Evolutionary conservation across 768 basidiomycete species (phyloP).

Genomic region (Suillus clintonianus): DNA sequence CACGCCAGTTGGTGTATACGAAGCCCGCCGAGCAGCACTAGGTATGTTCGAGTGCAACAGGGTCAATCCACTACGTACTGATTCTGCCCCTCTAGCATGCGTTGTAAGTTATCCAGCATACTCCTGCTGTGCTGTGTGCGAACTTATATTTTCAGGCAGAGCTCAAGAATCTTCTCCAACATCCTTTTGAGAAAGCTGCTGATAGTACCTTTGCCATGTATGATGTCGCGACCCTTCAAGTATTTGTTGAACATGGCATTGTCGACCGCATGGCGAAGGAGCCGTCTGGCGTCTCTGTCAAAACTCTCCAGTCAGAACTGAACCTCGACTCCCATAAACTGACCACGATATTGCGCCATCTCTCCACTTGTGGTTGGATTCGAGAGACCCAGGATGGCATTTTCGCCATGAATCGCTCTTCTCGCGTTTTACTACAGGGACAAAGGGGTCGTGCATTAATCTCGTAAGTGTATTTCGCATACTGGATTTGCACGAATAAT

Average conservation of each 20-base stretch:
- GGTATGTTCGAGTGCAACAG: background rate
- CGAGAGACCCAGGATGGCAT: constrained; percentile 17
- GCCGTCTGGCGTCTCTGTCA: constrained; percentile 14
- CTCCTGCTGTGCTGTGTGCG: background rate
- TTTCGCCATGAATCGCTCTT: constrained; percentile 19
- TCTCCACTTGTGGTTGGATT: constrained; percentile 19
- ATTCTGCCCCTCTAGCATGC: background rate
- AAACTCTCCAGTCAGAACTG: constrained; percentile 13
- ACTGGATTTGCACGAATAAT: background rate
- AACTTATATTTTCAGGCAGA: background rate
- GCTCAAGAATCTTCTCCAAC: constrained; percentile 5
- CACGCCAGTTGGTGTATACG: background rate
- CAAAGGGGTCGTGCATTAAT: constrained; percentile 17
- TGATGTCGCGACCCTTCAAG: constrained; percentile 15
- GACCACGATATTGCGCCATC: constrained; percentile 16
- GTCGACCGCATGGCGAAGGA: constrained; percentile 15
- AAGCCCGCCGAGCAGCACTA: constrained; percentile 2
- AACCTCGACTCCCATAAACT: constrained; percentile 17
- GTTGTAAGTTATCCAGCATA: background rate
- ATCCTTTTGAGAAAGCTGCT: constrained; percentile 1
- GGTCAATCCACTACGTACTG: background rate
- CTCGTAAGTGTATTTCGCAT: constrained; percentile 5
- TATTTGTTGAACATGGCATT: constrained; percentile 17
- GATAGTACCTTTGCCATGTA: constrained; percentile 15
- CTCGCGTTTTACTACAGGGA: constrained; percentile 14